Evolutionary conservation across 2,329 filamentous ascomycete species (phyloP).

Genomic region (Ceratocystis cacaofunesta): DNA sequence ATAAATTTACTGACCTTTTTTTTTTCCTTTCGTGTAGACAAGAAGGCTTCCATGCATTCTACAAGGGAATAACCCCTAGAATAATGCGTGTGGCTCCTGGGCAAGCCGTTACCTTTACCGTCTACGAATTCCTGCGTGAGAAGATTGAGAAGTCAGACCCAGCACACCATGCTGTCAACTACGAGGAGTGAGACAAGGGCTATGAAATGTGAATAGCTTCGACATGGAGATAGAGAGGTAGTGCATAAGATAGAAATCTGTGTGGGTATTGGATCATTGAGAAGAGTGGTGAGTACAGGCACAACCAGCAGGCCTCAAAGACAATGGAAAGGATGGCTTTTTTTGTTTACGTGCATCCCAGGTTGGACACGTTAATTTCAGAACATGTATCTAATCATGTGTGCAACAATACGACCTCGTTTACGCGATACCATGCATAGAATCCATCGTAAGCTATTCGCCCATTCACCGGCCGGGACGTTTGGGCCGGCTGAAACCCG

Average conservation of each 20-base stretch:
- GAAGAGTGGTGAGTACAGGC: not conserved
- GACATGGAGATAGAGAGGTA: not conserved
- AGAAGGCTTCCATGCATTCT: constrained; percentile 89
- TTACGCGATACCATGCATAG: not conserved
- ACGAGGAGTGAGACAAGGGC: constrained; percentile 7
- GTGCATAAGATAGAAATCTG: not conserved
- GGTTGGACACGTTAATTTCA: not conserved
- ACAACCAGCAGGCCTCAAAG: not conserved
- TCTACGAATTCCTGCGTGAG: constrained; percentile 64
- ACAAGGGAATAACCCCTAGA: constrained; percentile 95
- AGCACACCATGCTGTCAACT: constrained; percentile 4
- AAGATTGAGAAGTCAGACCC: constrained; percentile 43
- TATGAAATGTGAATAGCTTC: not conserved
- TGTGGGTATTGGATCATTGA: not conserved
- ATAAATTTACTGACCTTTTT: constrained; percentile 10
- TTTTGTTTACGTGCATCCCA: not conserved
- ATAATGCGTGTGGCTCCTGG: constrained; percentile 96
- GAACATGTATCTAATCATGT: not conserved
- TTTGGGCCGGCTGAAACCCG: constrained; percentile 64
- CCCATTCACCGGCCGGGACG: constrained; percentile 48
- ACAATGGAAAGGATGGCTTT: not conserved
- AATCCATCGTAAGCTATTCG: not conserved
- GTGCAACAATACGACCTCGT: no score
- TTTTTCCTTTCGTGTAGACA: constrained; percentile 39
- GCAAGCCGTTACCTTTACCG: constrained; percentile 65